Evolutionary conservation across 441 rosid genomes (phyloP), one percentile per base, ranked within the genome.

Genomic region (Adansonia rubrostipa): DNA sequence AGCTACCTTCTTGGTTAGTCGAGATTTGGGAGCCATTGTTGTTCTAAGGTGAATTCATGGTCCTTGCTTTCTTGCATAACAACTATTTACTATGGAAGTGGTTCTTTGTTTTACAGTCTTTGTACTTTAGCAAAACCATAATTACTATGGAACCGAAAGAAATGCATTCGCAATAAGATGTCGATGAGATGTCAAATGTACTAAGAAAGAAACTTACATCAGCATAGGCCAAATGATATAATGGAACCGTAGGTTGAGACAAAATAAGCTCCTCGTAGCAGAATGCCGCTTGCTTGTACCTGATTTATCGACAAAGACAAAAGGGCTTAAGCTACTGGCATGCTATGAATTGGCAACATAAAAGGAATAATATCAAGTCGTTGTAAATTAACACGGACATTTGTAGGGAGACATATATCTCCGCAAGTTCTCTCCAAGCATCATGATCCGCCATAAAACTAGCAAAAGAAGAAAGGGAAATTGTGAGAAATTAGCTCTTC

Each of bases 351-450:
- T 36, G 51, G 60, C 45, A 65, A 73, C 19, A 67, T 22, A 64
- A 51, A 56, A 73, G 76, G 47, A 40, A 65, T 48, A 71, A 76
- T 74, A 15, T 3, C 42, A 44, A 64, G 78, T 36, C 33, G 14
- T 36, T 9, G 13, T 40, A 2, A 48, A 56, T 45, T 70, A 80
- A 75, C 70, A 54, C 92, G 83, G 82, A 97, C 99, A 97, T 97
- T 85, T 97, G 98, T 82, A 95, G 83, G 80, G 98, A 89, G 76
- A 93, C 87, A 71, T 95, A 95, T 80, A 92, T 89, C 72, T 93
- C 97, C 1, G 99, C 98, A 64, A 97, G 98, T 82, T 97, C 99
- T 87, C 98, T 94, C 99, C 98, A 96, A n/a, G 99, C 99, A 90
- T 94, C 99, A 83, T 92, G 92, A 88, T 96, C 99, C 65, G 99